Evolutionary conservation across 495 filamentous ascomycete species (phyloP).

Genomic region (Hypomontagnella monticulosa): DNA sequence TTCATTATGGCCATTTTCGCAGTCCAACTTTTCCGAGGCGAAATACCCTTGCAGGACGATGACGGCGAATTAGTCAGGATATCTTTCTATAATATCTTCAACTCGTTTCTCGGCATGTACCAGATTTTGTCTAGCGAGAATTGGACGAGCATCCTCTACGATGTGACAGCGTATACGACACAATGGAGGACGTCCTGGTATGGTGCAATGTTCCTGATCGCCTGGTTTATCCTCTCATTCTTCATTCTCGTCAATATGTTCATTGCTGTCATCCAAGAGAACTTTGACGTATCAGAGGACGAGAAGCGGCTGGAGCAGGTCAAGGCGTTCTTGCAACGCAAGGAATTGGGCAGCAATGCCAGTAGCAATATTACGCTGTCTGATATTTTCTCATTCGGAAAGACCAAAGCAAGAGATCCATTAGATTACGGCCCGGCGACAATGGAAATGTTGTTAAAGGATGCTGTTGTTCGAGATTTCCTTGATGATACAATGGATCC

Average conservation of each 20-base stretch:
- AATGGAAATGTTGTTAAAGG: constrained; percentile 94
- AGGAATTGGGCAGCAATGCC: constrained; percentile 74
- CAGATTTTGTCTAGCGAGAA: constrained; percentile 97
- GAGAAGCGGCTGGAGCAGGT: constrained; percentile 97
- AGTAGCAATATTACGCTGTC: constrained; percentile 83
- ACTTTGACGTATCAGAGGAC: constrained; percentile 99
- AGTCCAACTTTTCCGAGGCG: constrained; percentile 89
- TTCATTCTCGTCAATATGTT: constrained; percentile 99
- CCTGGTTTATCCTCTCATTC: constrained; percentile 95
- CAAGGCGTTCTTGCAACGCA: constrained; percentile 89
- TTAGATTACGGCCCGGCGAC: constrained; percentile 87
- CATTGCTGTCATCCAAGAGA: constrained; percentile 99
- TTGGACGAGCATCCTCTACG: constrained; percentile 91
- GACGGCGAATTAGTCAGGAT: constrained; percentile 66
- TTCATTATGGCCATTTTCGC: constrained; percentile 95
- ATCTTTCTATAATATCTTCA: constrained; percentile 90
- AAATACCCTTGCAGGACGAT: constrained; percentile 71
- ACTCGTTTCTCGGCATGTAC: constrained; percentile 98
- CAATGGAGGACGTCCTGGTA: constrained; percentile 83
- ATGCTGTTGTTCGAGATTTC: constrained; percentile 93
- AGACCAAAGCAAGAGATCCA: constrained; percentile 76
- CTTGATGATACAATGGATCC: constrained; percentile 74
- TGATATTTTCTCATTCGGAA: constrained; percentile 84
- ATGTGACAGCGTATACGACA: constrained; percentile 73
- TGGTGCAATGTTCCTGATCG: constrained; percentile 87